A percentile compares a stretch with the other conserved stretches of the same genome.
phyloP scores from a whole-genome alignment of 257 asterid genomes.

The Solanum virginianum region DNA sequence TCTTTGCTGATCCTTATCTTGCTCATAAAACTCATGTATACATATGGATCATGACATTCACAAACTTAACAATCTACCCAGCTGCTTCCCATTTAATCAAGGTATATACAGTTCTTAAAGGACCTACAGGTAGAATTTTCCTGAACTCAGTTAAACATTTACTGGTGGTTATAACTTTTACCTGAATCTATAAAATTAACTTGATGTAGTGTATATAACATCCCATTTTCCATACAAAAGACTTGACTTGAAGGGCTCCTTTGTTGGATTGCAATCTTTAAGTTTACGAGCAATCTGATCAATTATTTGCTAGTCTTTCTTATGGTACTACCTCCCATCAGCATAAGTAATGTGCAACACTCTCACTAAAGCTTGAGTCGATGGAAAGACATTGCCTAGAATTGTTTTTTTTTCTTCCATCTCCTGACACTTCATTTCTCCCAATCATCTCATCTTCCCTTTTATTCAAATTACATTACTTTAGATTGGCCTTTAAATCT shows the following conservation, averaged over 20 bases:
- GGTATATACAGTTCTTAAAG: too few species aligned
- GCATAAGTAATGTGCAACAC: too few species aligned
- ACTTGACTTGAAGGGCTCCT: constrained; percentile 52
- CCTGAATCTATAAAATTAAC: constrained; percentile 65
- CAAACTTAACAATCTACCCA: background rate
- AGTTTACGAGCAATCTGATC: constrained; percentile 50
- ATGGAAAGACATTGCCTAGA: too few species aligned
- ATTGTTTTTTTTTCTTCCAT: too few species aligned
- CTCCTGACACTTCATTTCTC: too few species aligned
- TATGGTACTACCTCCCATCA: too few species aligned
- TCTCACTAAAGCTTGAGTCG: too few species aligned
- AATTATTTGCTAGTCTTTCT: too few species aligned
- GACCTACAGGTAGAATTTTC: background rate
- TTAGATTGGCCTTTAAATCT: too few species aligned
- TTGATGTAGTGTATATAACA: constrained; percentile 80
- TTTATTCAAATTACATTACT: too few species aligned
- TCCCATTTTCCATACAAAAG: constrained; percentile 86
- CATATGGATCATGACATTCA: background rate
- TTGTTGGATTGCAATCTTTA: constrained; percentile 63
- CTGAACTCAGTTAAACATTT: background rate
- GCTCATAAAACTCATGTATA: background rate
- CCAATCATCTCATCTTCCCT: too few species aligned
- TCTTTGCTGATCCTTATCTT: too few species aligned
- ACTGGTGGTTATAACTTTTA: background rate
- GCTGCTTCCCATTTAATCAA: background rate